Evolutionary conservation across 2,329 filamentous ascomycete species (phyloP), one percentile per base, ranked within the genome.

Genomic region (Alternaria sp.): DNA sequence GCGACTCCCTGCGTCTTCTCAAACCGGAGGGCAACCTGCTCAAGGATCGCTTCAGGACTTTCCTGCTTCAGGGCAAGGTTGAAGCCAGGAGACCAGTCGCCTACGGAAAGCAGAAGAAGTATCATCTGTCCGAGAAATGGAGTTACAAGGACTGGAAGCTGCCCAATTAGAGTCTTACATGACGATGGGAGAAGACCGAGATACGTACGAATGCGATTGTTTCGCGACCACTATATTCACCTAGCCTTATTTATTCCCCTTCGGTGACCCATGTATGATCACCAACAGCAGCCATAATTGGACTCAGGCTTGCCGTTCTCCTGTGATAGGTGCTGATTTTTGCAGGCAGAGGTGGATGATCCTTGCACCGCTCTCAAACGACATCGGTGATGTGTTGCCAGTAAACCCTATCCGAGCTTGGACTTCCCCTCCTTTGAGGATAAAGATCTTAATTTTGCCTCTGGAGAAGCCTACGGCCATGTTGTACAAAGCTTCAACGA

Each of bases 1-100:
- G 82, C 67, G 83, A 85, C 57, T 84, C 82, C 1, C 73, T 85
- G 52, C 78, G 83, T 41, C 78, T 79, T 41, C 76, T 85, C 67
- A 97, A 94, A 80, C 95, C 95, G 0, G 95, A 99, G 79, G 95
- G 95, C n/a, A 98, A 97, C 76, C 82, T 97, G 40, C 84, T 99
- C 69, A 93, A 93, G 69, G 95, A 99, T 74, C 87, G 95, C 52
- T 98, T 97, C 83, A 86, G 95, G 64, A 98, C 88, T 78, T 84
- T 98, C 81, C 83, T 98, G 64, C 86, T 98, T 34, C 88, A 93
- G 65, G 95, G 95, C 61, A 97, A 95, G 81, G 81, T 99, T 63
- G 95, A 99, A 84, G 87, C 87, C 51, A 86, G 95, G 70, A 90
- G 90, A 76, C 89, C 90, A 54, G 87, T 94, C 59, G 87, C 90